Evolutionary conservation across 257 asterid species (phyloP), one percentile per base, ranked within the genome.

Genomic region (Forsythia viridissima): DNA sequence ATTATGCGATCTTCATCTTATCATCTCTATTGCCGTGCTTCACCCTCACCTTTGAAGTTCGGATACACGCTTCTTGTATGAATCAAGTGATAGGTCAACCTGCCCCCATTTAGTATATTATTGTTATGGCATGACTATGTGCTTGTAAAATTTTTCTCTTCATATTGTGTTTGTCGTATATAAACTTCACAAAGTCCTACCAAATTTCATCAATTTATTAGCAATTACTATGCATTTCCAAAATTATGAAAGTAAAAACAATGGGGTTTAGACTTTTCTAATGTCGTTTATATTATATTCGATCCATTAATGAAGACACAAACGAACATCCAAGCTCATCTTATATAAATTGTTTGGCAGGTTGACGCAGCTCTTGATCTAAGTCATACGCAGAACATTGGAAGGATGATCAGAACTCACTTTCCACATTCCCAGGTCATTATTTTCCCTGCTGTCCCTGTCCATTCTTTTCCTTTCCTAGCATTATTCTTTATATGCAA

Each of bases 351-450:
- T 80, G 73, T 63, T 57, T 75, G 63, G 75, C 92, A 95, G 99
- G 99, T 95, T 80, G 99, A 95, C 83, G 98, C 99, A 76, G 99
- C 99, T 80, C 98, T 95, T 83, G 99, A 95, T 88, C 92, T 93
- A 74, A 95, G 99, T 84, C 99, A 95, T 88, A 93, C 98, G 1
- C 98, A 95, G 90, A 95, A 95, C 84, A 95, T 95, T 77, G 99
- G 99, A 82, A 89, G 97, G 87, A 95, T 95, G 99, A 95, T 95
- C 81, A 95, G 93, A 83, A 61, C 90, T 87, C 99, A 95, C 84
- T 95, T 95, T 83, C 98, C 99, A 43, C 99, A 93, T 79, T 95
- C 99, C 51, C 99, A 95, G 90, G 99, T 93, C 74, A 7, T 42
- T 73, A 86, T 79, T 68, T 82, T 70, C 71, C 10, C 71, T 80